These are phyloP conservation scores for Trichoderma pleuroti DNA, from an alignment of 2,329 filamentous ascomycete genomes.

Conservation along the genomic window DNA sequence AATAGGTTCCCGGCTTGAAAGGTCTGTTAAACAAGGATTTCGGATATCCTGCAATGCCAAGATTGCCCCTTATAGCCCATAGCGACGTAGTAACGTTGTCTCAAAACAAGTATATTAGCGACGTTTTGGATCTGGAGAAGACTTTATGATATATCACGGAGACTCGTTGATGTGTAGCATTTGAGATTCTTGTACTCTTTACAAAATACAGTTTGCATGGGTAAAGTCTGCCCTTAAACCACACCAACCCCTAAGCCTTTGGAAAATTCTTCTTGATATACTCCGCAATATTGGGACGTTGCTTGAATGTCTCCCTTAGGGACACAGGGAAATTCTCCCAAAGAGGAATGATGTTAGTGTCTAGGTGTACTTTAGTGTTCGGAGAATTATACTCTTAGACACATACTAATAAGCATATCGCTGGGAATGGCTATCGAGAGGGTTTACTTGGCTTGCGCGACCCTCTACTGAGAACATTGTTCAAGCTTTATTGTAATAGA, in stretches of 20 bases:
- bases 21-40: not conserved
- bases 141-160: not conserved
- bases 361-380: not conserved
- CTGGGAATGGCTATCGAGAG: no score
- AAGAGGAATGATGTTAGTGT: not conserved
- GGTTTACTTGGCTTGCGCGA: no score
- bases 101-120: not conserved
- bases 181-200: not conserved
- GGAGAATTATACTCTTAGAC: not conserved
- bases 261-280: conserved; percentile 8
- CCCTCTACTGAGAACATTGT: no score
- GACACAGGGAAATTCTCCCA: not conserved
- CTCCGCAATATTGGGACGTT: conserved; percentile 13
- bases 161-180: not conserved
- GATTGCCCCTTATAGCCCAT: not conserved
- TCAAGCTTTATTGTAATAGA: no score
- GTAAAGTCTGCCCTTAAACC: not conserved
- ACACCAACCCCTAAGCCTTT: not conserved
- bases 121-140: not conserved
- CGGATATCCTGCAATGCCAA: not conserved
- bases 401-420: not conserved
- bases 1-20: not conserved
- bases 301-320: conserved; percentile 4
- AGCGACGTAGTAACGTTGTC: not conserved
- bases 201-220: not conserved